Base-by-base conservation (phyloP, 1,284 basidiomycete species). In the Cystobasidium slooffiae region DNA sequence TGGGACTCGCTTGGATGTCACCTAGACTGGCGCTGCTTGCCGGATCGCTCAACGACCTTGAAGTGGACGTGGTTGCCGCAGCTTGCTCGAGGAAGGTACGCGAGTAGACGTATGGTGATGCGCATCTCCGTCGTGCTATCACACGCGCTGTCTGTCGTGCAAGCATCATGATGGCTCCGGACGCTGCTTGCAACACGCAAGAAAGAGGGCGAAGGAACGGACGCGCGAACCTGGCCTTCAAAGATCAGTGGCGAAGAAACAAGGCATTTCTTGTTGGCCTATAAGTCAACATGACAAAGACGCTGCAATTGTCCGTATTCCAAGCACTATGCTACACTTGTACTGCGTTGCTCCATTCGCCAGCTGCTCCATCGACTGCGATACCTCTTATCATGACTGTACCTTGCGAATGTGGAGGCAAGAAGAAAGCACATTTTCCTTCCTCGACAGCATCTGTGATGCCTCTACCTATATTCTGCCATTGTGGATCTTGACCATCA, bases 361-460 rank as follows among this genome's bases (percentile, higher is more conserved):
- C 70, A 20, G 63, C 52, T 8, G 37, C 22, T 6, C 70, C 70
- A n/a, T 66, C 70, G 43, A 73, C 31, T 10, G 46, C 63, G 3
- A 73, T 61, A 9, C 70, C 70, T 20, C 70, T 20, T 20, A 73
- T 66, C 53, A 65, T 65, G 39, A 58, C 62, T 14, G 63, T 59
- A 12, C 70, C 70, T 39, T 59, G 47, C 6, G 70, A 46, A 37
- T 52, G 43, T 18, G 62, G 70, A 31, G 70, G 70, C 18, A 65
- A 46, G 22, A 31, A 24, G 63, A 73, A 73, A 41, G 43, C 51
- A 18, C 46, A 53, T 31, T 73, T 59, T 8, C 70, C 70, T 41
- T 64, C 70, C 20, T 53, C 37, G 4, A 73, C 70, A 66, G 70
- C 70, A 59, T 73, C 70, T 14, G 53, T 47, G 43, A 73, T 59